Evolutionary conservation across 2,329 filamentous ascomycete genomes (phyloP).

Genomic region (Fusarium hainanense): DNA sequence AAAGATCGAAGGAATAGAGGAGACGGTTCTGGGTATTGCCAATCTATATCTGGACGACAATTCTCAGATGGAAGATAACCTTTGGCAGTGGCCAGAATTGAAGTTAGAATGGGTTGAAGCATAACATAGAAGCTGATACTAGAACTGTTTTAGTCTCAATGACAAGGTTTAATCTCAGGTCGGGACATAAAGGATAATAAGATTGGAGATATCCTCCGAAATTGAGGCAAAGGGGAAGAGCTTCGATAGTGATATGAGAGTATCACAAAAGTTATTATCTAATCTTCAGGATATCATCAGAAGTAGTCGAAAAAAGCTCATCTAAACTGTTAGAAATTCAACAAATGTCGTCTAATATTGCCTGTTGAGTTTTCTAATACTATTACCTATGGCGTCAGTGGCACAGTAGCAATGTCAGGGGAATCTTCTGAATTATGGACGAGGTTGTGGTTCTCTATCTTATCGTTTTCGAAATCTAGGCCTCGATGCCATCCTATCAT

Average conservation of each 20-base stretch:
- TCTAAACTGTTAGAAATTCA: no score
- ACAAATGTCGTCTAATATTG: no score
- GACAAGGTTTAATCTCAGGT: no score
- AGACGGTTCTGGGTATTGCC: slow-evolving; percentile 2
- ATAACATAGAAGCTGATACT: background rate
- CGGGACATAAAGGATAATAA: no score
- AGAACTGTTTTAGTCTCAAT: no score
- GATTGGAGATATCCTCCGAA: no score
- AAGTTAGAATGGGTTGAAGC: background rate
- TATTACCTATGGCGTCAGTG: background rate
- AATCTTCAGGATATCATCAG: fast-evolving
- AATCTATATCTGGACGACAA: background rate
- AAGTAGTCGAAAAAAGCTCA: background rate
- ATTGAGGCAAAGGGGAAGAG: no score
- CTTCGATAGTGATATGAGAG: no score
- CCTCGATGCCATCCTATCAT: background rate
- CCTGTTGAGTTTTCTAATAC: no score
- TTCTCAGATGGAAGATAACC: background rate
- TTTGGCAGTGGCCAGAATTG: background rate
- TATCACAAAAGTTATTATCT: background rate
- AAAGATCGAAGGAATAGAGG: slow-evolving; percentile 1
- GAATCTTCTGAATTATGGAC: background rate
- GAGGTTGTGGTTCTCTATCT: background rate
- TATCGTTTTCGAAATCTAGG: background rate
- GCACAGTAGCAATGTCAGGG: background rate